Evolutionary conservation across 345 rosid genomes (phyloP).

Genomic region (Aethionema arabicum): DNA sequence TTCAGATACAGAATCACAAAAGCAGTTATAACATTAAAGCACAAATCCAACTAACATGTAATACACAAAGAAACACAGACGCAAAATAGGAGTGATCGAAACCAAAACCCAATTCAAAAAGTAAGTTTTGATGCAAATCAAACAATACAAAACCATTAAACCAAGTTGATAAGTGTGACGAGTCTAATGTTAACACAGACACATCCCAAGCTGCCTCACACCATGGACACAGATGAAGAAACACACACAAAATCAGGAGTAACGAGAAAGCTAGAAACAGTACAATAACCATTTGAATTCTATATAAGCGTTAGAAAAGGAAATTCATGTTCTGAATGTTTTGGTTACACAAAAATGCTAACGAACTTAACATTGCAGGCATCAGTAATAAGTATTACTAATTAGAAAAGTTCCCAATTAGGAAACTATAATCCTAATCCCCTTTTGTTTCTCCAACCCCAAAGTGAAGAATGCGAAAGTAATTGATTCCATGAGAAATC

Average conservation of each 20-base stretch:
- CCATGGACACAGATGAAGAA: neutral
- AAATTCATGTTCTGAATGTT: neutral
- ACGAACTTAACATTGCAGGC: neutral
- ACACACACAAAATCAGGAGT: slow-evolving; percentile 3
- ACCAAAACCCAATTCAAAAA: neutral
- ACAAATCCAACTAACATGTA: slow-evolving; percentile 1
- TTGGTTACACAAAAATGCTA: neutral
- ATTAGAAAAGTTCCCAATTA: neutral
- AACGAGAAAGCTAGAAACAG: slow-evolving; percentile 14
- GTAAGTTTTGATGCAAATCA: neutral
- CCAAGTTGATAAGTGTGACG: neutral
- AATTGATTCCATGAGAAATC: neutral
- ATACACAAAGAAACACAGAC: slow-evolving; percentile 3
- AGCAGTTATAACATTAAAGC: neutral
- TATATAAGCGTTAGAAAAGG: neutral
- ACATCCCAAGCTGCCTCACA: neutral
- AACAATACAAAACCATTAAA: neutral
- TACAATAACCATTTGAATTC: neutral
- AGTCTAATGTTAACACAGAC: neutral
- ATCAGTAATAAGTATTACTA: neutral
- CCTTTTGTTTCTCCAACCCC: neutral
- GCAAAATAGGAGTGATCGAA: neutral
- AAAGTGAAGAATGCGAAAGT: neutral
- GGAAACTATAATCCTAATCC: neutral
- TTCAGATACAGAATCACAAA: slow-evolving; percentile 33